Evolutionary conservation across 1,284 basidiomycete genomes (phyloP).

Genomic region (Pascua guehoae): DNA sequence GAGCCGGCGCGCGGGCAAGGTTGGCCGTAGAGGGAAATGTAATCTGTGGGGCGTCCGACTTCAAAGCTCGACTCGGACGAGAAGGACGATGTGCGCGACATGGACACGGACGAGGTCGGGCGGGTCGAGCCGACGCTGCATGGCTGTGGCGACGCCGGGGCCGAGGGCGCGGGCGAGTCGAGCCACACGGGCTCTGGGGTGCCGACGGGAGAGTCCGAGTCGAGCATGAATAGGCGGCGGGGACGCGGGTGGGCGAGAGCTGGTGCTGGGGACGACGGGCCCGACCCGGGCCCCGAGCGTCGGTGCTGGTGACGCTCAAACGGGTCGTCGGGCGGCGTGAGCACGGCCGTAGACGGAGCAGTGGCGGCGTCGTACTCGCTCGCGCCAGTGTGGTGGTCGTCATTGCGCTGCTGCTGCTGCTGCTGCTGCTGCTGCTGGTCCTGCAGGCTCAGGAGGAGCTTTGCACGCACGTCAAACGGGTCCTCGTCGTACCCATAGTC

Average conservation of each 20-base stretch:
- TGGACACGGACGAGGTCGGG: not conserved
- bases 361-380: not conserved
- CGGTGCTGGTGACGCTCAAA: not conserved
- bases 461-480: slow-evolving; percentile 17
- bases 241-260: not conserved
- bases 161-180: slow-evolving; percentile 5
- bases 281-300: not conserved
- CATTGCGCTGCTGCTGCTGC: not conserved
- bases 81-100: slow-evolving; percentile 9
- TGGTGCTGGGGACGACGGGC: not conserved
- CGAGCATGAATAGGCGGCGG: not conserved
- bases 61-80: slow-evolving; percentile 19
- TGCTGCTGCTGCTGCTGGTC: not conserved
- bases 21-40: slow-evolving; percentile 11
- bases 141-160: not conserved
- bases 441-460: slow-evolving; percentile 5
- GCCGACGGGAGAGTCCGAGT: not conserved
- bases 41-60: slow-evolving; percentile 15
- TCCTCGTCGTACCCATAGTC: slow-evolving; percentile 23
- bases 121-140: not conserved
- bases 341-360: not conserved
- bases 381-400: not conserved
- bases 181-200: not conserved
- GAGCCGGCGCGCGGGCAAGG: too few species aligned
- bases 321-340: not conserved